phyloP scores from a whole-genome alignment of 208 protist species.

The Trypanosoma scelopori region DNA sequence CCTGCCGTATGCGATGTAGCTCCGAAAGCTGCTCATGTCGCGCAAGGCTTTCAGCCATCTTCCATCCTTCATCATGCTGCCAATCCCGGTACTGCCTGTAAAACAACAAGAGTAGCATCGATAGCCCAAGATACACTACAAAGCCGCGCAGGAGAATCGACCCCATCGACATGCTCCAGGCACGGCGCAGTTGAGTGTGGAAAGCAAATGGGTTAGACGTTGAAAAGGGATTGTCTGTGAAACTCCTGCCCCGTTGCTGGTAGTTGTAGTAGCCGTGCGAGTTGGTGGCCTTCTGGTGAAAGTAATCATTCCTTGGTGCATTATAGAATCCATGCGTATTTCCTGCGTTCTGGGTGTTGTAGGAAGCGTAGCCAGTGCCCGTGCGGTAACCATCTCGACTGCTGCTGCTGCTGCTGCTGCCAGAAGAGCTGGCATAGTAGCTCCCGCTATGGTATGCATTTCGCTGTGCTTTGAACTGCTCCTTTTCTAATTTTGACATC shows the following conservation, averaged over 20 bases:
- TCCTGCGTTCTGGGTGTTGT: constrained; percentile 15
- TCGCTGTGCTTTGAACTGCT: constrained; percentile 56
- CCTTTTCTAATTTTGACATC: constrained; percentile 57
- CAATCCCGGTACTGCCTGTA: constrained; percentile 75
- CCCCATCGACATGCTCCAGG: constrained; percentile 41
- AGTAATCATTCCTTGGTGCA: constrained; percentile 28
- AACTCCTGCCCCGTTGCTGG: constrained; percentile 30
- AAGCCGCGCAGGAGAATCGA: constrained; percentile 61
- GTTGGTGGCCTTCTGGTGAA: constrained; percentile 25
- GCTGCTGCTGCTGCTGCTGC: background rate
- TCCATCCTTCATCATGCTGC: constrained; percentile 77
- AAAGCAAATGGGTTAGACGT: constrained; percentile 52
- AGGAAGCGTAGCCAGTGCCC: constrained; percentile 21
- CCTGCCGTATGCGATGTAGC: constrained; percentile 68
- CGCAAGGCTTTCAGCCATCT: constrained; percentile 68
- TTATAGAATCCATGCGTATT: constrained; percentile 44
- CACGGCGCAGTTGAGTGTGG: constrained; percentile 36
- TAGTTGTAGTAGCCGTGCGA: constrained; percentile 54
- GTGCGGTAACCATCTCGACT: constrained; percentile 10
- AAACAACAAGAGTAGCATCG: constrained; percentile 46
- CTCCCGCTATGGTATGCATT: constrained; percentile 36
- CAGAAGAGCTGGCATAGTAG: constrained; percentile 16
- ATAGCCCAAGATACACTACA: constrained; percentile 67
- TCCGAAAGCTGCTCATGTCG: constrained; percentile 77
- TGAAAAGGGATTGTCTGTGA: constrained; percentile 63